Base-by-base conservation (phyloP, 805 yeast species). In the Nakazawaea pomicola region DNA sequence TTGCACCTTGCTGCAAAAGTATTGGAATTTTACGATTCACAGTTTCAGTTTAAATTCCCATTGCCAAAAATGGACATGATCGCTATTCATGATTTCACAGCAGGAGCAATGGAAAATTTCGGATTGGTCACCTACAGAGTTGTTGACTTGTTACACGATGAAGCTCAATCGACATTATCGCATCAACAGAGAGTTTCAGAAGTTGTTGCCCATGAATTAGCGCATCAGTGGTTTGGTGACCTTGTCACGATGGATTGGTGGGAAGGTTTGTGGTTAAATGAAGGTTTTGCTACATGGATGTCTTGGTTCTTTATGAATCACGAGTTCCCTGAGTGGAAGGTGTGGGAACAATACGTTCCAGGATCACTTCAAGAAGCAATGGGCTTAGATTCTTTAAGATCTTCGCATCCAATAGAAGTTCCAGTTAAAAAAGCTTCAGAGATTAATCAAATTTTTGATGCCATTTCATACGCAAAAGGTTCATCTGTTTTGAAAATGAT, bases 101-200 rank as follows among this genome's bases (percentile, higher is more conserved):
- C 89, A 42, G 87, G 87, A 51, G 95, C 95, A 19, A 86, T 86
- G 95, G 95, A 86, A 64, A 87, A 87, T 65, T 86, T 90, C 86
- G 95, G 95, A 19, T 64, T 86, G 38, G 76, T 86, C 37, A 83
- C 72, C 52, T 85, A 73, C 64, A 81, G 80, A 52, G 69, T 76
- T 8, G 74, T 75, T 20, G 83, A 78, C 32, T 53, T 79, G 45
- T 68, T 71, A 58, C 82, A 56, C 52, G 69, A 73, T 21, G 70
- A 63, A 29, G 51, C 53, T 10, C 68, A 60, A 24, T 72, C 78
- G 1, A 78, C 71, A 50, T 62, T 67, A 1, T 45, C 68, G n/a
- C 74, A 74, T 52, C 76, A 81, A 58, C 78, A 79, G 57, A 80
- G 83, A 48, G 93, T 86, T 24, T 80, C 88, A 4, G 84, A 84